Evolutionary conservation across 495 filamentous ascomycete species (phyloP), one percentile per base, ranked within the genome.

Genomic region (Tuber aestivum): DNA sequence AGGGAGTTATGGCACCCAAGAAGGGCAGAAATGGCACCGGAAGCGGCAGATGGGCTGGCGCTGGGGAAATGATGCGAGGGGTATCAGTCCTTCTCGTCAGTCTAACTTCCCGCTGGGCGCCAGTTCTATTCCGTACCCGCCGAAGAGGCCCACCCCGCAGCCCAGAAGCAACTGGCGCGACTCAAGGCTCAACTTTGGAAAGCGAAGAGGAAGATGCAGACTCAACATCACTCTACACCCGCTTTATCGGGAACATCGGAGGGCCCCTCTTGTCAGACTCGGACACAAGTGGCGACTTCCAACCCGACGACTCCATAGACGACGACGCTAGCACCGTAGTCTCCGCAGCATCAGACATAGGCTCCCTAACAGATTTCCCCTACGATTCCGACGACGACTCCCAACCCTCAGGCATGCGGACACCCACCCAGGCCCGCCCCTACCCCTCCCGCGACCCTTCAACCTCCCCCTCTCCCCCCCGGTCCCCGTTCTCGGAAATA

Each of bases 1-100:
- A 91, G 3, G 96, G 93, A 82, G 86, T 96, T 23, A 84, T 95
- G 27, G 94, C 93, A 0, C 87, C 88, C 78, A 80, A 82, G n/a
- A 84, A 85, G 69, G 83, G 85, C 14, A 84, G 83, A 14, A 77
- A 79, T 27, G 81, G 83, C n/a, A n/a, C 27, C 40, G 73, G 38
- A 16, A 70, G 44, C 21, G 69, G 79, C 9, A 74, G 73, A 50
- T 82, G 81, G 81, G 45, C 71, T 8, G 80, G 77, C 9, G 80
- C 80, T 21, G 80, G 78, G 3, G 81, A 82, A 69, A 61, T 82
- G 20, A 69, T 82, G n/a, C 65, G 78, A 35, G 81, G 81, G 10
- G 78, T 80, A 6, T 72, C 72, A 4, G 73, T 79, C 12, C 75
- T 82, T 37, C 41, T 77, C 32, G 78, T 77, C 16, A 44, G 81